A percentile compares a stretch with the other conserved stretches of the same genome.
Conservation (phyloP, 768 basidiomycete species). For the Mycena latifolia region DNA sequence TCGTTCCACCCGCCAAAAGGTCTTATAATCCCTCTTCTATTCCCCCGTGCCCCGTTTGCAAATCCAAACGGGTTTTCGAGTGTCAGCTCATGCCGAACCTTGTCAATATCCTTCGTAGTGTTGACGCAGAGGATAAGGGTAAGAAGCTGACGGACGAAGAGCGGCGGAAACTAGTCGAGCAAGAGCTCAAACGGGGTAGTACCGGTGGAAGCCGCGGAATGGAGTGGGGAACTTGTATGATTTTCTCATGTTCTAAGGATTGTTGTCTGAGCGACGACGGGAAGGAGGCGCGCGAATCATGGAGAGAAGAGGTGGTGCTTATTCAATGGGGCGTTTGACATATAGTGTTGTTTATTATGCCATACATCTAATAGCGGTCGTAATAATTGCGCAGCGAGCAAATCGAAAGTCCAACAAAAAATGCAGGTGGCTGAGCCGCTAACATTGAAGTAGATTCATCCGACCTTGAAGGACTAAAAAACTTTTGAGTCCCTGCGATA, state of each 20-base stretch:
- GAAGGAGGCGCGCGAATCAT: conserved; percentile 60
- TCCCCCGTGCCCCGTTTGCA: conserved; percentile 77
- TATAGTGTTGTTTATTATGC: too few species aligned
- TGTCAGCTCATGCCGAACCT: conserved; percentile 96
- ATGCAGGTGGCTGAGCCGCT: too few species aligned
- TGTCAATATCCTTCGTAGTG: conserved; percentile 76
- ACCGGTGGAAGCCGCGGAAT: conserved; percentile 69
- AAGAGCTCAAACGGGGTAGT: conserved; percentile 59
- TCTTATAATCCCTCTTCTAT: conserved; percentile 68
- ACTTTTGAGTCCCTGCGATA: too few species aligned
- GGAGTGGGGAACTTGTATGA: conserved; percentile 95
- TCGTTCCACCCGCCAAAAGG: conserved; percentile 60
- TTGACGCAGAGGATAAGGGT: conserved; percentile 36
- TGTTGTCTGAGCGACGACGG: conserved; percentile 68
- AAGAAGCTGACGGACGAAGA: conserved; percentile 73
- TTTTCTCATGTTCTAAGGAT: conserved; percentile 89
- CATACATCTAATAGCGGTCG: too few species aligned
- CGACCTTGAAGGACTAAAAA: too few species aligned
- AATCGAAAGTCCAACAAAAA: too few species aligned
- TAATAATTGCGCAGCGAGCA: too few species aligned
- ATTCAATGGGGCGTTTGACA: conserved; percentile 79
- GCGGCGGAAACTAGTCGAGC: conserved; percentile 71
- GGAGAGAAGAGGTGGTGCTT: conserved; percentile 82
- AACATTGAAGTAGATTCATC: too few species aligned
- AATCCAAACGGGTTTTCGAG: conserved; percentile 82